Evolutionary conservation across 305 asterid genomes (phyloP).

Genomic region (Solanum hybrid): DNA sequence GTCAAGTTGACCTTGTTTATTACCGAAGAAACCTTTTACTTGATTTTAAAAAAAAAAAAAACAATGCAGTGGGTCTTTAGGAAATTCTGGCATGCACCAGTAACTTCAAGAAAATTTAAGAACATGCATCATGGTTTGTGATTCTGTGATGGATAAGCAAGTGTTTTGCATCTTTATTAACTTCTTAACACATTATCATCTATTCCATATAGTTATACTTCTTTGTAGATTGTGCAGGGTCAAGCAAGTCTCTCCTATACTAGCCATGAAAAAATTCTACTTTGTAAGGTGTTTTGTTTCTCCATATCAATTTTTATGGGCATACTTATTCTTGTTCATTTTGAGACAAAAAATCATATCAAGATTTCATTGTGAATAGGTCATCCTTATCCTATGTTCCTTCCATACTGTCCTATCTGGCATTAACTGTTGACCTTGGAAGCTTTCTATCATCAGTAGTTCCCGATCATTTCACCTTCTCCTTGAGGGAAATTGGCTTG

Average conservation of each 20-base stretch:
- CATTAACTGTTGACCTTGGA: neutral
- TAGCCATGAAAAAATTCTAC: neutral
- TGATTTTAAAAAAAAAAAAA: neutral
- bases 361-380: neutral
- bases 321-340: neutral
- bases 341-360: neutral
- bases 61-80: neutral
- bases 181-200: neutral
- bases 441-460: neutral
- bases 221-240: neutral
- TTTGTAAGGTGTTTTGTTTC: neutral
- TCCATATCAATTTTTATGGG: neutral
- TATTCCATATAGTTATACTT: neutral
- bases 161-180: neutral
- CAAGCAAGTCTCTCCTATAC: neutral
- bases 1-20: neutral
- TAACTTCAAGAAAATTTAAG: neutral
- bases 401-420: neutral
- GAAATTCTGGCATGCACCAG: neutral
- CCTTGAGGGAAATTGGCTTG: neutral
- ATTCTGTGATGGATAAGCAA: neutral
- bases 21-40: neutral
- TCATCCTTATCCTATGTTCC: neutral
- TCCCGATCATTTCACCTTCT: neutral
- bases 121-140: neutral